These are phyloP conservation scores for Achaetomium macrosporum DNA, from an alignment of 2,329 filamentous ascomycete genomes.

Conservation along the genomic window DNA sequence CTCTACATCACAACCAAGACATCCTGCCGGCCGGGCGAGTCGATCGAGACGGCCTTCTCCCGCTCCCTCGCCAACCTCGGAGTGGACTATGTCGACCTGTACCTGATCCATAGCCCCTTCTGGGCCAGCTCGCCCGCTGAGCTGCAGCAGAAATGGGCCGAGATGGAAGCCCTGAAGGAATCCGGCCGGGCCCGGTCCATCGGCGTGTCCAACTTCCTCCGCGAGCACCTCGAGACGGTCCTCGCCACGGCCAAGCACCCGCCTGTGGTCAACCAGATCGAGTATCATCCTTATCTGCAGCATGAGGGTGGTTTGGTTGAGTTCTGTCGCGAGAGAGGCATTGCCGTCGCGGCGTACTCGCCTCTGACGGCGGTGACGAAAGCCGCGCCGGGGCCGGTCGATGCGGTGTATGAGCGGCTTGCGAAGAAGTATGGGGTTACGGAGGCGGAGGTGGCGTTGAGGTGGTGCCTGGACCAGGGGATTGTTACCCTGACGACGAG, in stretches of 20 bases:
- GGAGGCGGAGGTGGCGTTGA: conserved; percentile 49
- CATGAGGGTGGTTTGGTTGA: conserved; percentile 49
- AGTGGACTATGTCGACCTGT: conserved; percentile 67
- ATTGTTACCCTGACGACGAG: conserved; percentile 56
- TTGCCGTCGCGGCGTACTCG: conserved; percentile 51
- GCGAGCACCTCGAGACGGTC: conserved; percentile 49
- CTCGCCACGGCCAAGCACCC: conserved; percentile 53
- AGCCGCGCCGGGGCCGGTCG: conserved; percentile 48
- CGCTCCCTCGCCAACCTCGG: conserved; percentile 59
- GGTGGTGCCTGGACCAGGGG: conserved; percentile 56
- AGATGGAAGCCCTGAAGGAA: conserved; percentile 60
- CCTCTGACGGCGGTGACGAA: conserved; percentile 48
- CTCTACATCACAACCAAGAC: conserved; percentile 65
- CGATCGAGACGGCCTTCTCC: conserved; percentile 47
- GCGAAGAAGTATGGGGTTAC: conserved; percentile 54
- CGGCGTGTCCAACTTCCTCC: conserved; percentile 70
- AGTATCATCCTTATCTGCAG: conserved; percentile 71
- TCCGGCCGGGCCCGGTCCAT: conserved; percentile 63
- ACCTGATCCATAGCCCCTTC: conserved; percentile 56
- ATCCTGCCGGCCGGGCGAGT: conserved; percentile 30
- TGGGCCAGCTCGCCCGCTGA: conserved; percentile 43
- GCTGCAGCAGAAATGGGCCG: conserved; percentile 55
- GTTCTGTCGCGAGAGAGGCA: conserved; percentile 52
- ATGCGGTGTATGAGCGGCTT: conserved; percentile 43
- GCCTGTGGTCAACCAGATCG: conserved; percentile 74